Conservation (phyloP, 352 stramenopile genomes). For the Globisporangium rhizosaccharum region DNA sequence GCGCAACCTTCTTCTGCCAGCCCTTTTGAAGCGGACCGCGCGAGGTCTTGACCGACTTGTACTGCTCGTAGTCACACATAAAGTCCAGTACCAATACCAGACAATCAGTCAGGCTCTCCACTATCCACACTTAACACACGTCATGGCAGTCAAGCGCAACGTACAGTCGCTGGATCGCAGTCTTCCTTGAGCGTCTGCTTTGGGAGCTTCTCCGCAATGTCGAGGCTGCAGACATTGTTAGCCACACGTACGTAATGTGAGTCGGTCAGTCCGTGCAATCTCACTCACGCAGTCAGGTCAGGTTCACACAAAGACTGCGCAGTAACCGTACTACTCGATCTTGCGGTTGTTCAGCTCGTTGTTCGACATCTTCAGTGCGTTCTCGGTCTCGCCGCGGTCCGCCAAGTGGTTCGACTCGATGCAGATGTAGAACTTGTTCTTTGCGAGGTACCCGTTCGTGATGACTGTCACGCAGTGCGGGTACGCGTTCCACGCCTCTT, state of each 20-base stretch:
- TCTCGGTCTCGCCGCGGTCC: constrained; percentile 54
- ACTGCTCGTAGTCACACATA: constrained; percentile 18
- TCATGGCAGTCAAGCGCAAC: constrained; percentile 5
- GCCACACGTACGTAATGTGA: too few species aligned
- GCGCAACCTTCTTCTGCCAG: constrained; percentile 66
- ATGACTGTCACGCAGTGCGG: constrained; percentile 85
- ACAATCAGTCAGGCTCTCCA: not conserved
- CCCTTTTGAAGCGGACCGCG: constrained; percentile 59
- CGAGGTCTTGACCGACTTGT: constrained; percentile 66
- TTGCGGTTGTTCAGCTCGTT: constrained; percentile 71
- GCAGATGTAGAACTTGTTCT: constrained; percentile 86
- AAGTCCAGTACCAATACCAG: not conserved
- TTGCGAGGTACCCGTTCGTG: constrained; percentile 76
- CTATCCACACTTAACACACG: not conserved
- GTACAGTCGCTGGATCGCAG: constrained; percentile 52
- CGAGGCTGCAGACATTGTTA: constrained; percentile 29
- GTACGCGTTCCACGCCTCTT: constrained; percentile 87
- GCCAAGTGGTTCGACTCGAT: constrained; percentile 78
- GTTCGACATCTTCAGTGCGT: constrained; percentile 59
- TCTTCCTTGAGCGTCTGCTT: constrained; percentile 76
- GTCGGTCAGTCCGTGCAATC: not conserved
- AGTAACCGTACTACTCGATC: constrained; percentile 51
- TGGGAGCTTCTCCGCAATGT: constrained; percentile 70
- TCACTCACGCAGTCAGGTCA: too few species aligned
- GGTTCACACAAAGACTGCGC: too few species aligned